Evolutionary conservation across 2,329 filamentous ascomycete species (phyloP), one percentile per base, ranked within the genome.

Genomic region (Scopulariopsis brevicaulis): DNA sequence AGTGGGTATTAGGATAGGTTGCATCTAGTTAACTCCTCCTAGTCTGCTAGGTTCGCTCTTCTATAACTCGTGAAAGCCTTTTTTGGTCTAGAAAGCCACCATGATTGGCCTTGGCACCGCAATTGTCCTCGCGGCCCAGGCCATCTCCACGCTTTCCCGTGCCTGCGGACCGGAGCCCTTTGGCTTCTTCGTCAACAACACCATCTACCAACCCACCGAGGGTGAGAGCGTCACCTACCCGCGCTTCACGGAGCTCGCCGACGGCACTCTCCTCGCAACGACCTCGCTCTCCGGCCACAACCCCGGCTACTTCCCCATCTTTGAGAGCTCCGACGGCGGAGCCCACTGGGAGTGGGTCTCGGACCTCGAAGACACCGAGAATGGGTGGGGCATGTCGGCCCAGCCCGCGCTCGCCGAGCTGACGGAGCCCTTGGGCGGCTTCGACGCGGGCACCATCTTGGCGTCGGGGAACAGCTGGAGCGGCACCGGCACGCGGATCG

Each of bases 381-480:
- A 87, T 62, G 78, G 78, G 50, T 83, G 80, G 73, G 86, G 86
- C 25, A 67, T 88, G 58, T 78, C 84, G 32, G 87, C 87, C 64
- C 87, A 90, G 64, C 87, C 87, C 0, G 80, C 81, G 67, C 73
- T 90, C 15, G 87, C 86, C 64, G 77, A 83, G 62, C 76, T 90
- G 2, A 79, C 82, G 0, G 71, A 79, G 50, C 67, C 71, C 3
- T 73, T 89, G 54, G 86, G 79, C 18, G 72, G 74, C 1, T 88
- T 77, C 65, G 70, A 76, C 1, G 77, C 77, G 4, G 87, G 85
- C 1, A 89, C 85, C 0, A 71, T 90, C 20, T 73, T 90, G 11
- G 68, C 79, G 6, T 77, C 84, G 0, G 84, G 83, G 1, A 85
- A 78, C 60, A 81, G 80, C 32, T 84, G 84, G 51, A 79, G 79